A percentile compares a stretch with the other conserved stretches of the same genome.
These are phyloP conservation scores for Camellia japonica DNA, from an alignment of 148 eudicot genomes.

Conservation along the genomic window DNA sequence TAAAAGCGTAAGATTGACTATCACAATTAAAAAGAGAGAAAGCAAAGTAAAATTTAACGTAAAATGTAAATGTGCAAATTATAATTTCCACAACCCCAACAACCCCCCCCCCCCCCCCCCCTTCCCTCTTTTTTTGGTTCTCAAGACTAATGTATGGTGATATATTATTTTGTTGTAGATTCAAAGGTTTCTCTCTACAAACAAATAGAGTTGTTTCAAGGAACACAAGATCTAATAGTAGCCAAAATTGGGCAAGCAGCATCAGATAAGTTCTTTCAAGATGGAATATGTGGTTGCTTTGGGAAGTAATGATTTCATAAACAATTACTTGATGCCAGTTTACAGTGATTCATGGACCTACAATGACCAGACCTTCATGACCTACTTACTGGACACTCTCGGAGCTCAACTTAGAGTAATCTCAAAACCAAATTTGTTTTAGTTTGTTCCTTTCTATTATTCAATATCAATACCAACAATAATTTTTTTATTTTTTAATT, in stretches of 20 bases:
- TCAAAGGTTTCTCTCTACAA: constrained; percentile 72
- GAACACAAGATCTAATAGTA: constrained; percentile 53
- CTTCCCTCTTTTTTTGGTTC: too few relatives aligned
- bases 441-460: neutral
- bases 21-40: too few relatives aligned
- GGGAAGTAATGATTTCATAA: constrained; percentile 96
- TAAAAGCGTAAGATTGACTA: too few relatives aligned
- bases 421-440: neutral
- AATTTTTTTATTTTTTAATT: too few relatives aligned
- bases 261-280: constrained; percentile 55
- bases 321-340: constrained; percentile 88
- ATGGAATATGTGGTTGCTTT: constrained; percentile 74
- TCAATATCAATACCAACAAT: too few relatives aligned
- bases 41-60: too few relatives aligned
- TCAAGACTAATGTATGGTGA: neutral
- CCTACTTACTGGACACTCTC: constrained; percentile 64
- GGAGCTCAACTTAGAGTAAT: constrained; percentile 56
- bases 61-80: too few relatives aligned
- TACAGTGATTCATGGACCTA: constrained; percentile 74
- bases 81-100: too few relatives aligned
- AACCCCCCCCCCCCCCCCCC: too few relatives aligned
- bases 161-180: constrained; percentile 39
- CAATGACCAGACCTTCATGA: constrained; percentile 51
- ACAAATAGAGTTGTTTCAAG: constrained; percentile 82
- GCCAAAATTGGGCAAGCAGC: constrained; percentile 56